Conservation (phyloP, 768 basidiomycete genomes). For the Harrya chromipes region DNA sequence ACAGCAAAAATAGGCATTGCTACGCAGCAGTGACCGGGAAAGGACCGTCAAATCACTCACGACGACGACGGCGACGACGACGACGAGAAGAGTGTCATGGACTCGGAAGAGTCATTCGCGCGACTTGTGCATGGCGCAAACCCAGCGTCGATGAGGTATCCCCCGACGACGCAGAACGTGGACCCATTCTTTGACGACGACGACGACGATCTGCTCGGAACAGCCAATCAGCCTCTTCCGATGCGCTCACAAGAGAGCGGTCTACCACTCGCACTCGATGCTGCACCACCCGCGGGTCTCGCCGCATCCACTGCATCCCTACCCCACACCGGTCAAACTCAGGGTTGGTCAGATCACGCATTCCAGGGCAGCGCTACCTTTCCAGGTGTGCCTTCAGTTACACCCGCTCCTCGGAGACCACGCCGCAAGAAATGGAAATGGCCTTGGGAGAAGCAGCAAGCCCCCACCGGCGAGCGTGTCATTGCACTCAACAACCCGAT, state of each 20-base stretch:
- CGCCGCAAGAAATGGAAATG: constrained; percentile 56
- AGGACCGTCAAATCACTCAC: not conserved
- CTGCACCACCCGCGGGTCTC: constrained; percentile 59
- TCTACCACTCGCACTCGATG: constrained; percentile 55
- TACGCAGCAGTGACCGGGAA: not conserved
- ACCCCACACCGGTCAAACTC: constrained; percentile 43
- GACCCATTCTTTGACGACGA: constrained; percentile 81
- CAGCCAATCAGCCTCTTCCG: constrained; percentile 17
- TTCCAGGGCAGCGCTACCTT: constrained; percentile 46
- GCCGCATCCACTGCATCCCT: constrained; percentile 48
- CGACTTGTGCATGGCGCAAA: constrained; percentile 26
- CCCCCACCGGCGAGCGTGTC: constrained; percentile 68
- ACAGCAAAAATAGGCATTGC: too few relatives aligned
- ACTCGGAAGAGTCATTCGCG: constrained; percentile 28
- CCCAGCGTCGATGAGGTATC: constrained; percentile 40
- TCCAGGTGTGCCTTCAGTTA: constrained; percentile 28
- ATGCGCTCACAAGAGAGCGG: constrained; percentile 47
- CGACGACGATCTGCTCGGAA: constrained; percentile 50
- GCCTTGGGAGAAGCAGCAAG: constrained; percentile 77
- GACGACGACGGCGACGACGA: constrained; percentile 9
- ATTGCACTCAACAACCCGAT: constrained; percentile 77
- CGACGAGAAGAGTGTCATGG: constrained; percentile 9
- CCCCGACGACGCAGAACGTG: constrained; percentile 46
- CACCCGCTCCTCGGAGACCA: constrained; percentile 13
- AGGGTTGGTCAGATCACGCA: constrained; percentile 66